phyloP scores from a whole-genome alignment of 2,329 filamentous ascomycete species.

The Pyrenochaeta sp. region DNA sequence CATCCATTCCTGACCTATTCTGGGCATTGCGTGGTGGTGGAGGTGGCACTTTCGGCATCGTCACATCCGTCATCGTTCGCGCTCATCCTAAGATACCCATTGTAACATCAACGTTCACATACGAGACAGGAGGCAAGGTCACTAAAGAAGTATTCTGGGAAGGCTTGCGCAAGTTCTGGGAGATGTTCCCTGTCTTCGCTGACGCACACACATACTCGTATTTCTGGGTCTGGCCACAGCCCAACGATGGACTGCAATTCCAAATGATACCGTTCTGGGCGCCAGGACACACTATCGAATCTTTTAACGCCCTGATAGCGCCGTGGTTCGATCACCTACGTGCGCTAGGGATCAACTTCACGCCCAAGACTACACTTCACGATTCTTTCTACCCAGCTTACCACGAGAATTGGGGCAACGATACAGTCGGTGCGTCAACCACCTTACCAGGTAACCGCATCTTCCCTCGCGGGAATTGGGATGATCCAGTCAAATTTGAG shows the following conservation, averaged over 20 bases:
- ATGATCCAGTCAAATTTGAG: conserved; percentile 12
- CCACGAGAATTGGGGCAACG: conserved; percentile 26
- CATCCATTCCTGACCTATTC: conserved; percentile 31
- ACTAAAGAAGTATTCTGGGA: conserved; percentile 33
- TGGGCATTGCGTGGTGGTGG: conserved; percentile 42
- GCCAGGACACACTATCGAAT: conserved; percentile 19
- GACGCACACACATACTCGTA: conserved; percentile 28
- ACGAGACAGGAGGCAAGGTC: conserved; percentile 16
- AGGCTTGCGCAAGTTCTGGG: conserved; percentile 8
- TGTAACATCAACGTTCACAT: conserved; percentile 33
- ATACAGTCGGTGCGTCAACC: conserved; percentile 42
- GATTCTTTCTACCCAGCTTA: conserved; percentile 28
- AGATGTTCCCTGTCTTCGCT: conserved; percentile 20
- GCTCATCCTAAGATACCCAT: conserved; percentile 21
- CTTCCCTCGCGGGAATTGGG: conserved; percentile 17
- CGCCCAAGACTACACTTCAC: conserved; percentile 17
- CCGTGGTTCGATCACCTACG: conserved; percentile 20
- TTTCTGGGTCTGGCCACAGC: conserved; percentile 24
- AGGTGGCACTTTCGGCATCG: conserved; percentile 36
- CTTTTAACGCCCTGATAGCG: conserved; percentile 15
- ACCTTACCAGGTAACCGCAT: conserved; percentile 16
- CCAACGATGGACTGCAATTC: conserved; percentile 16
- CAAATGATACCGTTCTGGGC: conserved; percentile 29
- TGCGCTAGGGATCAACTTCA: conserved; percentile 24
- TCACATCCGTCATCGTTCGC: conserved; percentile 30